phyloP scores from a whole-genome alignment of 2,329 filamentous ascomycete genomes.

The Clarireedia monteithiana region DNA sequence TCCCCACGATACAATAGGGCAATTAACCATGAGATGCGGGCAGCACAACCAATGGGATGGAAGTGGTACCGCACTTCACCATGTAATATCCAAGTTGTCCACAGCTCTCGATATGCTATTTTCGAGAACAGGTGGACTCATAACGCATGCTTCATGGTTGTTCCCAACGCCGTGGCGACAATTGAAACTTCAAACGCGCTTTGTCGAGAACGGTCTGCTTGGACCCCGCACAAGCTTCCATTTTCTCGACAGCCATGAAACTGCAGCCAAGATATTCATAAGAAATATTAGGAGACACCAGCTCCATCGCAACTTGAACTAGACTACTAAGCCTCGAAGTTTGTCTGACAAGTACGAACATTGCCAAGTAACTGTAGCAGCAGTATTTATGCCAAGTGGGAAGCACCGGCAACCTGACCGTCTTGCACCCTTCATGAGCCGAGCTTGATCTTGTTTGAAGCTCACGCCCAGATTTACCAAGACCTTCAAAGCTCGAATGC shows the following conservation, averaged over 20 bases:
- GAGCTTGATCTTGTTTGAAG: neutral
- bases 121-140: too few relatives aligned
- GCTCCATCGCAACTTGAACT: too few relatives aligned
- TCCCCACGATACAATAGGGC: neutral
- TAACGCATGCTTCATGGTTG: too few relatives aligned
- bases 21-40: neutral
- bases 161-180: neutral
- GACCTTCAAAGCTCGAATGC: neutral
- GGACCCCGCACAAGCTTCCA: neutral
- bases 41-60: neutral
- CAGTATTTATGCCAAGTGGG: neutral
- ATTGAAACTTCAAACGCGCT: constrained; percentile 3
- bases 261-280: neutral
- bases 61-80: too few relatives aligned
- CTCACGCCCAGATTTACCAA: neutral
- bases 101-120: neutral
- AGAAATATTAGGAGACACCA: neutral
- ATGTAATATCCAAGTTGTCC: too few relatives aligned
- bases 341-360: too few relatives aligned
- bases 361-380: too few relatives aligned
- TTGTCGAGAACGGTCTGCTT: constrained; percentile 5
- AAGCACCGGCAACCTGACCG: neutral
- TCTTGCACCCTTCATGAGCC: neutral
- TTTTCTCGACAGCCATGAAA: neutral
- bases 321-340: too few relatives aligned